These are phyloP conservation scores for Suillus weaverae DNA, from an alignment of 768 basidiomycete species.

Conservation along the genomic window DNA sequence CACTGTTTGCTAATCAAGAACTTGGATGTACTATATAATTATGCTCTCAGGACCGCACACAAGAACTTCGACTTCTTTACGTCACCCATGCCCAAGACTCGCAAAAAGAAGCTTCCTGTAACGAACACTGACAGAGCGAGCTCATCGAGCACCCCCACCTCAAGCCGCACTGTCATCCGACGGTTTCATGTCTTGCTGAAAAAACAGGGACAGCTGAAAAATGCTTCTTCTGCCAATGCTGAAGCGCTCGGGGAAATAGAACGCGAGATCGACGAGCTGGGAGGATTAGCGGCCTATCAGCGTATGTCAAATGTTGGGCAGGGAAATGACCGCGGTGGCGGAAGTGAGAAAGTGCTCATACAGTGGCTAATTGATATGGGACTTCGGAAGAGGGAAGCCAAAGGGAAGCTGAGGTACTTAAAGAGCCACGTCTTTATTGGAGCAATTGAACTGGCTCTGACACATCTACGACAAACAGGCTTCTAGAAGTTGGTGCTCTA, in stretches of 20 bases:
- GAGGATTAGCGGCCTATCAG: slow-evolving; percentile 81
- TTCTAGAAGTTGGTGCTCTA: slow-evolving; percentile 89
- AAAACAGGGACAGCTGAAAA: slow-evolving; percentile 52
- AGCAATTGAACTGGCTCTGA: background rate
- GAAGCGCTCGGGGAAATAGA: slow-evolving; percentile 53
- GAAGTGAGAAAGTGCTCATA: slow-evolving; percentile 80
- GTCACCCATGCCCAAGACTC: slow-evolving; percentile 40
- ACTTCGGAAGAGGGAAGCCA: slow-evolving; percentile 27
- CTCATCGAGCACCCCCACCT: slow-evolving; percentile 51
- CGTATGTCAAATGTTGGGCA: slow-evolving; percentile 83
- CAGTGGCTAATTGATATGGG: slow-evolving; percentile 67
- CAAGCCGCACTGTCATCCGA: slow-evolving; percentile 74
- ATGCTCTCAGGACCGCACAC: background rate
- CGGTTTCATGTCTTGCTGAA: slow-evolving; percentile 81
- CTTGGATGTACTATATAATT: background rate
- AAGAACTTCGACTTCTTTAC: background rate
- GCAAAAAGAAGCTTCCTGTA: slow-evolving; percentile 47
- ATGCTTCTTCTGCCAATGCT: slow-evolving; percentile 17
- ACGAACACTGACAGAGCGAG: slow-evolving; percentile 32
- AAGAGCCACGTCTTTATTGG: slow-evolving; percentile 10
- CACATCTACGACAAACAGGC: slow-evolving; percentile 39
- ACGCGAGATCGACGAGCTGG: slow-evolving; percentile 62
- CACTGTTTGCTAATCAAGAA: background rate
- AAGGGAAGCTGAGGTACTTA: slow-evolving; percentile 33
- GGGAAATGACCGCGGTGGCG: slow-evolving; percentile 78